These are phyloP conservation scores for cucumber (Cucumis sativus) DNA, from an alignment of 306 rosid genomes.

Conservation along the genomic window DNA sequence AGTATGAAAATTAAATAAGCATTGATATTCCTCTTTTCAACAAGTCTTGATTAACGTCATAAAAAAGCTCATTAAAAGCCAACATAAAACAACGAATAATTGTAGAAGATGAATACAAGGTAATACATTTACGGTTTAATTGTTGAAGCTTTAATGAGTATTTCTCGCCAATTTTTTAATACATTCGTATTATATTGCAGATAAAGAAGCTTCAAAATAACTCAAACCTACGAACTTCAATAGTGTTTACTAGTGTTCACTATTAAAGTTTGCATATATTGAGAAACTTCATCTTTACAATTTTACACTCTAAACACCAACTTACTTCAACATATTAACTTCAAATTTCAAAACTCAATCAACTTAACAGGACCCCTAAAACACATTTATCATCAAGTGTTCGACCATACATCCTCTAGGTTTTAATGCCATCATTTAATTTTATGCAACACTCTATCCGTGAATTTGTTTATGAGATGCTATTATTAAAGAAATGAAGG, in stretches of 20 bases:
- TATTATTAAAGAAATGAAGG: background rate
- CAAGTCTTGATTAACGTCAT: background rate
- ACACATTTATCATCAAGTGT: background rate
- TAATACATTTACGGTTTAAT: background rate
- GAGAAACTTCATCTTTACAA: too few species aligned
- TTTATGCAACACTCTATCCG: background rate
- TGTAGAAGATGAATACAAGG: background rate
- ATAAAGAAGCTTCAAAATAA: background rate
- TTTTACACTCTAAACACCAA: too few species aligned
- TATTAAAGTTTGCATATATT: too few species aligned
- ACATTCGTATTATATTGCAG: background rate
- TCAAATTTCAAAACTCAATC: background rate
- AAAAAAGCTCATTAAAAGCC: background rate
- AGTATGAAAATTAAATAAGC: slow-evolving; percentile 8
- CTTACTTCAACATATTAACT: too few species aligned
- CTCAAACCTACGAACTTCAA: too few species aligned
- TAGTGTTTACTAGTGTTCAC: too few species aligned
- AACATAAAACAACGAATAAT: background rate
- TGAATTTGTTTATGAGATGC: background rate
- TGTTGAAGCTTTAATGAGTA: too few species aligned
- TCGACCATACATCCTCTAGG: background rate
- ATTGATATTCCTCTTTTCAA: background rate
- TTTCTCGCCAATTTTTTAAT: too few species aligned
- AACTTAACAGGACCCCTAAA: background rate
- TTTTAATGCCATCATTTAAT: background rate